phyloP scores from a whole-genome alignment of 768 basidiomycete species.

The Neoboletus brunneissimus region DNA sequence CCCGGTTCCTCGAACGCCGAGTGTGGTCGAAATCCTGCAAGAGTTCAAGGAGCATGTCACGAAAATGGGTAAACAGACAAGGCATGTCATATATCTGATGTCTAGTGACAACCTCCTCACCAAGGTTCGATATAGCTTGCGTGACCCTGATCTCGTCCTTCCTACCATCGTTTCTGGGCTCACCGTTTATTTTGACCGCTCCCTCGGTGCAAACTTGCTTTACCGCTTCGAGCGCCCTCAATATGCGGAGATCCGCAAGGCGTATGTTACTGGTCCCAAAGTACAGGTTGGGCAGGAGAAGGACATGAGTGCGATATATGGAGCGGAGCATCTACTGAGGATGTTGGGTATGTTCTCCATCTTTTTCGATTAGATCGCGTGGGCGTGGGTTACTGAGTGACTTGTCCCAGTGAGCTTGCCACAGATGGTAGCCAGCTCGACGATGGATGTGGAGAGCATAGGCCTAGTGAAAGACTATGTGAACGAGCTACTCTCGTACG shows the following conservation, averaged over 20 bases:
- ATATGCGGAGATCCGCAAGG: constrained; percentile 75
- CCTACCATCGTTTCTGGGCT: constrained; percentile 85
- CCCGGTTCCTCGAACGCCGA: constrained; percentile 75
- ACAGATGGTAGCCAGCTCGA: constrained; percentile 82
- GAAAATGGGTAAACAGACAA: constrained; percentile 43
- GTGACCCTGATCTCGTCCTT: constrained; percentile 65
- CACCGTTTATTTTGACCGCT: constrained; percentile 89
- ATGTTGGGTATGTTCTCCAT: constrained; percentile 70
- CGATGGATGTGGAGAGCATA: constrained; percentile 88
- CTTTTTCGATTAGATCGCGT: neutral
- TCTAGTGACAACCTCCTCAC: neutral
- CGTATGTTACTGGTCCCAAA: constrained; percentile 69
- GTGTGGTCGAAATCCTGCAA: constrained; percentile 69
- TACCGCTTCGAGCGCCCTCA: constrained; percentile 96
- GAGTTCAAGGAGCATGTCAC: constrained; percentile 71
- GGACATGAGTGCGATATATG: constrained; percentile 89
- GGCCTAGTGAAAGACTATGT: constrained; percentile 83
- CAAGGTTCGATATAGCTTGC: constrained; percentile 43
- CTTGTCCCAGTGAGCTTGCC: constrained; percentile 80
- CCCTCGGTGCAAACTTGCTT: constrained; percentile 82
- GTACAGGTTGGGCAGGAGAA: constrained; percentile 68
- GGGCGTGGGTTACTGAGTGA: constrained; percentile 8
- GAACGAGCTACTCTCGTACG: constrained; percentile 80
- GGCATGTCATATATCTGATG: constrained; percentile 34
- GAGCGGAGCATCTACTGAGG: constrained; percentile 88